Base-by-base conservation (phyloP, 345 rosid genomes). In the Aquilaria sinensis region DNA sequence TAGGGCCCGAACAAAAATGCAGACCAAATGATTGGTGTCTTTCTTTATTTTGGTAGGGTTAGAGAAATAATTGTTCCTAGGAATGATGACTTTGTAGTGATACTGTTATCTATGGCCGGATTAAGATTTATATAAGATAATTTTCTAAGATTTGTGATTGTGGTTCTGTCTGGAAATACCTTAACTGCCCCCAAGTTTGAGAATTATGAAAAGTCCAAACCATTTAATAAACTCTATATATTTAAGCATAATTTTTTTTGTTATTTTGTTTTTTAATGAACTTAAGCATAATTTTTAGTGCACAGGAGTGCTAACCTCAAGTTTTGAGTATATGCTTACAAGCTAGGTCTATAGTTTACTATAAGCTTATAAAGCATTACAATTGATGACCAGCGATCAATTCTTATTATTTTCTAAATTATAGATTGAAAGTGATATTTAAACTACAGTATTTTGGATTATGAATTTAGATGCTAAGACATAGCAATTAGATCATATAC, bases 31-130 rank as follows among this genome's bases (percentile, higher is more conserved):
- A 73, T 73, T 67, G 68, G 46, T 43, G 57, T 54, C 61, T 54
- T 51, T 12, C 29, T 34, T 58, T 34, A 51, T 62, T 46, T 50
- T 34, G n/a, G 47, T 57, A 23, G 67, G 71, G 56, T 67, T 52
- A 43, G 61, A 56, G 67, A 66, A 72, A 72, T 72, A 67, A 72
- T 66, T 72, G 47, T 52, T 62, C 41, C 55, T 60, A 12, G 55
- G 23, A 23, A 23, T 23, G 23, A 23, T 23, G 23, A 23, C 23
- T 62, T 37, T 47, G 2, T 30, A 5, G 32, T 14, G 3, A 10
- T 10, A 14, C 16, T 15, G 46, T 45, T 34, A 29, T 54, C 54
- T 58, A 9, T 37, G 48, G 43, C 53, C n/a, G 15, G 46, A 58
- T 41, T 23, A 46, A 11, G 15, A 15, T 23, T 53, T 57, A 65